Percentiles rank a stretch among this genome's conserved stretches.
These are phyloP conservation scores for Cyberlindnera suaveolens DNA, from an alignment of 805 yeast species.

Conservation along the genomic window DNA sequence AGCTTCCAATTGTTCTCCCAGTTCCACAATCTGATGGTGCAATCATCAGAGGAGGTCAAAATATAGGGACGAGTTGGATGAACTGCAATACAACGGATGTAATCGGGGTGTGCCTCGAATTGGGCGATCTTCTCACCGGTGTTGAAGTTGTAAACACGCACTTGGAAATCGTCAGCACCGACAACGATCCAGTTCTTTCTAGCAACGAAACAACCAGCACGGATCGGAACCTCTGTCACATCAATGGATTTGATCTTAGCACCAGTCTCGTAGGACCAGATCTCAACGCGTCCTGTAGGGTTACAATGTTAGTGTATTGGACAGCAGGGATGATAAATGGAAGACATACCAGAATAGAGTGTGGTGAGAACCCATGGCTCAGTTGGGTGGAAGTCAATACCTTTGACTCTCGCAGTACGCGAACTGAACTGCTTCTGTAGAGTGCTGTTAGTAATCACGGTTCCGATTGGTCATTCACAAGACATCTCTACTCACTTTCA, in stretches of 20 bases:
- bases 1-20: constrained; percentile 93
- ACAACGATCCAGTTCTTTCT: constrained; percentile 96
- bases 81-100: constrained; percentile 86
- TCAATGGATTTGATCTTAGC: constrained; percentile 82
- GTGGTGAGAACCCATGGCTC: constrained; percentile 96
- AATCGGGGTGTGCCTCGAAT: constrained; percentile 98
- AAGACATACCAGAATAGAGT: constrained; percentile 69
- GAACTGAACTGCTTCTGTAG: constrained; percentile 73
- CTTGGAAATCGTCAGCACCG: constrained; percentile 92
- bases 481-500: constrained; percentile 16
- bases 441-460: not conserved
- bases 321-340: not conserved
- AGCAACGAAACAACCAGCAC: constrained; percentile 92
- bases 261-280: constrained; percentile 89
- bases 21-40: constrained; percentile 90
- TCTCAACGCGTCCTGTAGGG: constrained; percentile 50
- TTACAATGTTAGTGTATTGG: not conserved
- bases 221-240: constrained; percentile 92
- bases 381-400: constrained; percentile 94
- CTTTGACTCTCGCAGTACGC: constrained; percentile 95
- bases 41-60: constrained; percentile 86
- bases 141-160: constrained; percentile 90
- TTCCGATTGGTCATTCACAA: not conserved
- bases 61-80: constrained; percentile 91
- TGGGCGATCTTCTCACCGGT: constrained; percentile 93